Base-by-base conservation (phyloP, 306 rosid genomes). In the Prunus mira region DNA sequence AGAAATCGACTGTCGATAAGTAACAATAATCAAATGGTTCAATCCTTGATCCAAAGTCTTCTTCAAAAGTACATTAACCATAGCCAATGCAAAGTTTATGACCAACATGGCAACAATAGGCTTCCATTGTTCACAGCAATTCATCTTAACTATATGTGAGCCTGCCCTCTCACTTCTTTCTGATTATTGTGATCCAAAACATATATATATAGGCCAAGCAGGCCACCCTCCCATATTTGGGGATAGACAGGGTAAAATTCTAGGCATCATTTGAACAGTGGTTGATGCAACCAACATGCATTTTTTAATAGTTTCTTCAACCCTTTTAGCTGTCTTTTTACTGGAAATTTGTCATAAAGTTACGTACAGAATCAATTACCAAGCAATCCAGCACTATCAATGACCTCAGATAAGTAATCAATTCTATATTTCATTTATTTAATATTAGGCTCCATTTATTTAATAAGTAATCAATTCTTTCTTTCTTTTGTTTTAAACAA, bases 21-120 rank as follows among this genome's bases (percentile, higher is more conserved):
- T 78, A 75, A 89, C 81, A 20, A 94, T 81, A 24, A 81, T 50
- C 82, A 86, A 76, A 76, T 76, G 81, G 80, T 80, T 87, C 69
- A 85, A 57, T 75, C 96, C 97, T 77, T 84, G 82, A 80, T 82
- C 86, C 19, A 92, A 85, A 75, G 86, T 78, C 83, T 86, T 86
- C 90, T 94, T 92, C 52, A 90, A 91, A 68, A 88, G 88, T 6
- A 92, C 27, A 86, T 94, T 94, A 24, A 90, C 98, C 0, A 86
- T 9, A 45, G 91, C 92, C 32, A 90, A 54, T 5, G 95, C 93
- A 57, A 92, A 80, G 71, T 85, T 94, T 41, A 89, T 82, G 2
- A 81, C n/a, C 78, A 92, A 66, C 98, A 94, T 85, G 63, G 78
- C 61, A 72, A 63, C 24, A 79, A 83, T 76, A 70, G 86, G 85